These are phyloP conservation scores for Candida nitratophila DNA, from an alignment of 805 yeast genomes.

Conservation along the genomic window DNA sequence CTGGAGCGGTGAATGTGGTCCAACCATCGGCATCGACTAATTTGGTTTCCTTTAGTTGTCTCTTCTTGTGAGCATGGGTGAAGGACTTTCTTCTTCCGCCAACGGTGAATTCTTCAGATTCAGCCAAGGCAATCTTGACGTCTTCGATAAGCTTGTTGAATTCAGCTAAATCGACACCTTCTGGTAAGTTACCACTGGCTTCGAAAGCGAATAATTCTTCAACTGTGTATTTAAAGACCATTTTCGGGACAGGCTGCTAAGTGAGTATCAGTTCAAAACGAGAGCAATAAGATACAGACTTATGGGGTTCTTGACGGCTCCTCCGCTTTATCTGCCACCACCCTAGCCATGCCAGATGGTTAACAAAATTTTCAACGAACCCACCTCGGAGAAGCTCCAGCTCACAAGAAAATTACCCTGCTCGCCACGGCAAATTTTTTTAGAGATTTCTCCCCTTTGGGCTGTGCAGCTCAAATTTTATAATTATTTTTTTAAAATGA, in stretches of 20 bases:
- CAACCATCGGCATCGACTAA: slow-evolving; percentile 76
- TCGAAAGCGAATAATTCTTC: slow-evolving; percentile 58
- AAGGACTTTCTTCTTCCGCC: slow-evolving; percentile 62
- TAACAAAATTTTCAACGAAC: too few relatives aligned
- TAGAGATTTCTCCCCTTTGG: too few relatives aligned
- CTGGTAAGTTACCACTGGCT: slow-evolving; percentile 51
- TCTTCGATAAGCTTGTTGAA: slow-evolving; percentile 62
- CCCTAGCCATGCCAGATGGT: too few relatives aligned
- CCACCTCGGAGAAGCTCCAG: too few relatives aligned
- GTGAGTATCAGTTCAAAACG: not conserved
- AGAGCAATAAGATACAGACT: not conserved
- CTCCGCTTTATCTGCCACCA: too few relatives aligned
- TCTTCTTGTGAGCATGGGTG: slow-evolving; percentile 36
- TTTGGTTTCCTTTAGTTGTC: slow-evolving; percentile 37
- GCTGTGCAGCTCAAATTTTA: too few relatives aligned
- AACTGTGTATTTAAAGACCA: slow-evolving; percentile 55
- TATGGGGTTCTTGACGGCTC: too few relatives aligned
- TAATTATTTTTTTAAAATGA: too few relatives aligned
- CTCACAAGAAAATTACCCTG: too few relatives aligned
- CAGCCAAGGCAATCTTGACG: slow-evolving; percentile 39
- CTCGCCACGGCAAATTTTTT: too few relatives aligned
- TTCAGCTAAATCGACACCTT: slow-evolving; percentile 55
- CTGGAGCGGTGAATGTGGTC: slow-evolving; percentile 52
- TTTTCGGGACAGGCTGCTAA: not conserved
- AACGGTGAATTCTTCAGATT: slow-evolving; percentile 15